Conservation (phyloP, 345 rosid species). For the Pseudoturritis turrita region DNA sequence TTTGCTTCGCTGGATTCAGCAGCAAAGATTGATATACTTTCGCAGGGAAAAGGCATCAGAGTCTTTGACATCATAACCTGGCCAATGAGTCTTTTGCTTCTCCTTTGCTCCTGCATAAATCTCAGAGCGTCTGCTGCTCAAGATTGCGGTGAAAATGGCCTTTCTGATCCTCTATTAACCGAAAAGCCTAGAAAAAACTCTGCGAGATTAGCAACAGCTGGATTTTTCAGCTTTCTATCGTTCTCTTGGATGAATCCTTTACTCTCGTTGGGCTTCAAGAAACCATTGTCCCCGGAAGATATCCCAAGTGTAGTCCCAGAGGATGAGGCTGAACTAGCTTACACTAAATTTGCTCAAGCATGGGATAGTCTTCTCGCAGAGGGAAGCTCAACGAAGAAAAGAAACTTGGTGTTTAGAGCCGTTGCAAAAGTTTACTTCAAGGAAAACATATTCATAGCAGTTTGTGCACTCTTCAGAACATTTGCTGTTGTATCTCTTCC, state of each 20-base stretch:
- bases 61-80: slow-evolving; percentile 40
- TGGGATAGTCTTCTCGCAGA: slow-evolving; percentile 41
- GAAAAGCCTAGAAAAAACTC: slow-evolving; percentile 20
- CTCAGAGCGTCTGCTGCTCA: slow-evolving; percentile 15
- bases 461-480: slow-evolving; percentile 50
- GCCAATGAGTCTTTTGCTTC: slow-evolving; percentile 48
- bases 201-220: slow-evolving; percentile 37
- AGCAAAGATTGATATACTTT: slow-evolving; percentile 35
- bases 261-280: slow-evolving; percentile 52
- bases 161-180: slow-evolving; percentile 45
- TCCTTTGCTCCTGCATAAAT: slow-evolving; percentile 51
- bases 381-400: slow-evolving; percentile 12
- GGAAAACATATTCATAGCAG: slow-evolving; percentile 46
- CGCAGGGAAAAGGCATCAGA: slow-evolving; percentile 29
- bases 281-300: slow-evolving; percentile 52
- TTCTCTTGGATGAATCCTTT: slow-evolving; percentile 72
- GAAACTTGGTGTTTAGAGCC: slow-evolving; percentile 49
- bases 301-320: slow-evolving; percentile 50
- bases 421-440: slow-evolving; percentile 43
- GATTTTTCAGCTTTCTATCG: slow-evolving; percentile 43
- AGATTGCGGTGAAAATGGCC: slow-evolving; percentile 16
- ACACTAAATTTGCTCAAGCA: slow-evolving; percentile 47
- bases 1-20: slow-evolving; percentile 46
- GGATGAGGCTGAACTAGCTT: slow-evolving; percentile 55
- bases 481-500: slow-evolving; percentile 51